Evolutionary conservation across 1,139 yeast species (phyloP).

Genomic region (Suzukiozyma palmioleophila): DNA sequence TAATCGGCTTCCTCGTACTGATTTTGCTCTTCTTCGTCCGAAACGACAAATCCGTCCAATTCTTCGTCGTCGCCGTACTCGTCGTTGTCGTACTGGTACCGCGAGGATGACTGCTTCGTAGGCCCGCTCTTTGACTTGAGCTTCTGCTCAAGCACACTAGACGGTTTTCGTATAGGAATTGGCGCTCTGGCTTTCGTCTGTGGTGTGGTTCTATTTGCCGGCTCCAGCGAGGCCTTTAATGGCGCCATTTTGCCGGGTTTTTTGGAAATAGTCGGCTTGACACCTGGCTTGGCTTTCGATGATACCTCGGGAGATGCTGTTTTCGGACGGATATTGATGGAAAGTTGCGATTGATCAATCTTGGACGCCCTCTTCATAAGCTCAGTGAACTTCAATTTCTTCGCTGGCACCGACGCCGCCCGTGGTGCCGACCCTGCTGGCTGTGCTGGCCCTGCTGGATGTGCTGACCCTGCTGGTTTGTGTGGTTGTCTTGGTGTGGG

Average conservation of each 20-base stretch:
- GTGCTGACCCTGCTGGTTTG: constrained; percentile 8
- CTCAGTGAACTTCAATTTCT: constrained; percentile 60
- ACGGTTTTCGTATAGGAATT: constrained; percentile 17
- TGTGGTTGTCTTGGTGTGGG: constrained; percentile 4
- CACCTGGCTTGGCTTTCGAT: constrained; percentile 4
- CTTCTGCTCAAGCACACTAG: constrained; percentile 23
- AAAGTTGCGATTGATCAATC: constrained; percentile 41
- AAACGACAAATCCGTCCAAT: constrained; percentile 50
- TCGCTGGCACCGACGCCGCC: constrained; percentile 17
- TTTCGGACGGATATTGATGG: constrained; percentile 32
- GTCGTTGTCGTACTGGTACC: constrained; percentile 9
- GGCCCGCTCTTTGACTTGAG: constrained; percentile 15
- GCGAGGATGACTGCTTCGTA: background rate
- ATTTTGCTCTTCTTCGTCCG: constrained; percentile 51
- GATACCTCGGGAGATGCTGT: constrained; percentile 25
- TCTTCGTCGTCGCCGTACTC: constrained; percentile 29
- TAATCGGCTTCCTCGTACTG: constrained; percentile 38
- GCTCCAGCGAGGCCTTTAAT: too few relatives aligned
- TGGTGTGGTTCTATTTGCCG: background rate
- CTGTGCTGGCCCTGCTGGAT: background rate
- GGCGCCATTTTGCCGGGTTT: background rate
- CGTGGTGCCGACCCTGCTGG: constrained; percentile 5
- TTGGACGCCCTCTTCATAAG: constrained; percentile 69
- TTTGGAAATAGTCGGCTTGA: background rate
- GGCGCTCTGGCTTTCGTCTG: constrained; percentile 7